A percentile compares a stretch with the other conserved stretches of the same genome.
Conservation (phyloP, 352 stramenopile genomes). For the Phytophthora colocasiae region DNA sequence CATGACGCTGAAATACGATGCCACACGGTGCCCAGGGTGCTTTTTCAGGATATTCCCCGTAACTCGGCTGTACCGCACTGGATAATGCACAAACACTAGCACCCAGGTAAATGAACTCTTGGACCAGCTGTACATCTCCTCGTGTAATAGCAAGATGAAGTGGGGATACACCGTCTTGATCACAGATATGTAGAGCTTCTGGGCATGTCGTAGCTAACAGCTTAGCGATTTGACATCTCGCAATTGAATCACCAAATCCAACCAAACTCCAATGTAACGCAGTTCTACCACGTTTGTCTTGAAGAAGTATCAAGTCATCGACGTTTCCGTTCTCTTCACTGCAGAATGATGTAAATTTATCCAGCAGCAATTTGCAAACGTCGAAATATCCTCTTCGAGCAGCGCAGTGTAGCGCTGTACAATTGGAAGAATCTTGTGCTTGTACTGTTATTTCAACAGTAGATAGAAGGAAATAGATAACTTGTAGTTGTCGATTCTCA, state of each 20-base stretch:
- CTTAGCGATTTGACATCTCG: conserved; percentile 18
- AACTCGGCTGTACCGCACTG: neutral
- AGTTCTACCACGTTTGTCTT: conserved; percentile 55
- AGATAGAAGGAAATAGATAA: conserved; percentile 45
- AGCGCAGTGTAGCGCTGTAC: conserved; percentile 61
- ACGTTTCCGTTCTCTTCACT: conserved; percentile 9
- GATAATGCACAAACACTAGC: conserved; percentile 38
- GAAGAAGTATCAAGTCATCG: conserved; percentile 39
- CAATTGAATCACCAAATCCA: neutral
- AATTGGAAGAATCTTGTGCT: conserved; percentile 43
- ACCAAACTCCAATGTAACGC: conserved; percentile 59
- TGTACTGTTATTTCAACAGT: conserved; percentile 9
- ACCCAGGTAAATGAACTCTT: conserved; percentile 50
- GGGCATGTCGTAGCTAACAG: conserved; percentile 42
- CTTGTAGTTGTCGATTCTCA: conserved; percentile 26
- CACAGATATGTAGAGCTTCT: conserved; percentile 44
- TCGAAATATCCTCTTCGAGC: conserved; percentile 50
- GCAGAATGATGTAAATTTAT: neutral
- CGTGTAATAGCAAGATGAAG: conserved; percentile 57
- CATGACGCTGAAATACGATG: conserved; percentile 34
- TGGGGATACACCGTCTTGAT: conserved; percentile 47
- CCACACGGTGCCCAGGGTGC: conserved; percentile 58
- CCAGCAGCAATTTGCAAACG: conserved; percentile 51
- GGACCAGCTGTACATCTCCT: conserved; percentile 44
- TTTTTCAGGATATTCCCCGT: conserved; percentile 19